phyloP scores from a whole-genome alignment of 1,139 yeast genomes.

The Pichia sp. region DNA sequence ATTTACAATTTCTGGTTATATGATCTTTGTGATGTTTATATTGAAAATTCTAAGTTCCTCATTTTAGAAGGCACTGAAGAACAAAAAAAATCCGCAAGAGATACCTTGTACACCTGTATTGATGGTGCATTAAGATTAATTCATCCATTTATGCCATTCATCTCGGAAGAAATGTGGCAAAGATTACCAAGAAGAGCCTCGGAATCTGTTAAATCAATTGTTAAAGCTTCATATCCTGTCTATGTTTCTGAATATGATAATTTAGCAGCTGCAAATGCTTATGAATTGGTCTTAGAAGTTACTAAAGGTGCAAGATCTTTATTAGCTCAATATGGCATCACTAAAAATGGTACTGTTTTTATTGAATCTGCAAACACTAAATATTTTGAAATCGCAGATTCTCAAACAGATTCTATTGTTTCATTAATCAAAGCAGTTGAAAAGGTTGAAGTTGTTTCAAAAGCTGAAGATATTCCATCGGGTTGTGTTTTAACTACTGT shows the following conservation, averaged over 20 bases:
- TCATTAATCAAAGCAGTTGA: conserved; percentile 89
- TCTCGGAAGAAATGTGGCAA: conserved; percentile 98
- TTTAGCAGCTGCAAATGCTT: conserved; percentile 58
- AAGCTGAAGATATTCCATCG: conserved; percentile 55
- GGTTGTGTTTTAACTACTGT: conserved; percentile 88
- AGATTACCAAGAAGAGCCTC: conserved; percentile 84
- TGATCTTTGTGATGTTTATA: conserved; percentile 94
- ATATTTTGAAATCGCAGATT: conserved; percentile 46
- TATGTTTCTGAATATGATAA: conserved; percentile 57
- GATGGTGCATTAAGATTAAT: conserved; percentile 88
- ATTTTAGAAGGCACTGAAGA: conserved; percentile 84
- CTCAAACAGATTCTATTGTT: conserved; percentile 78
- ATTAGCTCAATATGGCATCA: conserved; percentile 80
- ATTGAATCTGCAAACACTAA: conserved; percentile 58
- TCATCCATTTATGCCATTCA: conserved; percentile 97
- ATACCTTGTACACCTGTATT: conserved; percentile 86
- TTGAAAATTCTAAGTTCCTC: conserved; percentile 91
- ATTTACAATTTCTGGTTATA: conserved; percentile 91
- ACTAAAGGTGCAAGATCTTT: conserved; percentile 91
- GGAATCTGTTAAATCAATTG: conserved; percentile 66
- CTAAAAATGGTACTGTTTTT: conserved; percentile 79
- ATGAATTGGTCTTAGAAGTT: conserved; percentile 76
- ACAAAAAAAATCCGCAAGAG: conserved; percentile 85
- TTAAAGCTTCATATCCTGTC: conserved; percentile 72
- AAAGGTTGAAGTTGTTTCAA: conserved; percentile 54